Base-by-base conservation (phyloP, 345 rosid genomes). In the Laguncularia racemosa region DNA sequence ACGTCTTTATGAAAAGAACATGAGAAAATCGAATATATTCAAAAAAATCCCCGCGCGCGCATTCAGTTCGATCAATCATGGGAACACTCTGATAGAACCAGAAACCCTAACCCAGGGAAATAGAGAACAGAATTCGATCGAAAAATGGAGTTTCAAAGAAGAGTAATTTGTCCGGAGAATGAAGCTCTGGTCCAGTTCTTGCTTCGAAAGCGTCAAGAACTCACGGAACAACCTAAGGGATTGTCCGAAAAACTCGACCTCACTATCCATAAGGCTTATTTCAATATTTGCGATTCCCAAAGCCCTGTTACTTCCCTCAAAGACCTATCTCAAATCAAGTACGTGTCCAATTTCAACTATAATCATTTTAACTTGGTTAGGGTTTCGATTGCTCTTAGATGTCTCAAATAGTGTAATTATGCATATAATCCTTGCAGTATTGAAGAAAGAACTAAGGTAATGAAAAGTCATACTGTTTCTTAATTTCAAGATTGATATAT, bases 261-360 rank as follows among this genome's bases (percentile, higher is more conserved):
- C 67, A 86, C 82, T 46, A 82, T 93, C 46, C 46, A 77, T 14
- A 86, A 78, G 71, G 96, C 88, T 16, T 79, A 73, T 58, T 63
- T 20, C 64, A 82, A 70, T 33, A 64, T 85, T 14, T 89, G 93
- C 67, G 71, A 63, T 14, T 58, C 88, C 33, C 74, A 74, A 58
- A 61, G 54, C 55, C 81, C 89, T 17, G 81, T 86, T 56, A 59
- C 57, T 55, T 76, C 86, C 18, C 88, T 89, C 73, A 93, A 83
- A 69, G 89, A 86, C 48, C 78, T 93, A 52, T 83, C 86, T 50
- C 79, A 63, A 60, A 65, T 88, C 71, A 92, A 89, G 99, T 86
- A 74, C 55, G 82, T 47, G 33, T 18, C 16, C 57, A 14, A n/a
- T 49, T 21, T 49, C 47, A 26, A 38, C 43, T n/a, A 40, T 49